phyloP scores from a whole-genome alignment of 1,284 basidiomycete genomes.

The Ceratobasidium sp. region DNA sequence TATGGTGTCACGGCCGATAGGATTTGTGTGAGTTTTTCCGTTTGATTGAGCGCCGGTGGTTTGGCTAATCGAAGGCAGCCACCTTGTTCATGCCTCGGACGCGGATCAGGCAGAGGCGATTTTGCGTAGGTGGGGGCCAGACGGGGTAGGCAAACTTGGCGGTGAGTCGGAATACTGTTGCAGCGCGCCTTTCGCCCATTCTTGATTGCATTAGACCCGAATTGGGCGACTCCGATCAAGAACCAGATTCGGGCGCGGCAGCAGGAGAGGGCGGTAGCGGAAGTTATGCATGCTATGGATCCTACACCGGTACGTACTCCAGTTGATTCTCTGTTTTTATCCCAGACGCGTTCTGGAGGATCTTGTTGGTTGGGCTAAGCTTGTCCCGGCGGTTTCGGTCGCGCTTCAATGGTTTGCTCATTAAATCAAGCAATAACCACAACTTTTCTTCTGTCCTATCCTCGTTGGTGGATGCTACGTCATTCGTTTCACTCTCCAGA shows the following conservation, averaged over 20 bases:
- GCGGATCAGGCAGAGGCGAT: conserved; percentile 92
- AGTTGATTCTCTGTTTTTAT: neutral
- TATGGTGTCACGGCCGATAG: conserved; percentile 85
- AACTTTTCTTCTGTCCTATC: neutral
- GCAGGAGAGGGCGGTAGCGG: conserved; percentile 85
- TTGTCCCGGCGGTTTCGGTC: neutral
- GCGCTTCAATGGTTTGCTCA: neutral
- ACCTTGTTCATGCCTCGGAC: conserved; percentile 94
- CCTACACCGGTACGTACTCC: conserved; percentile 48
- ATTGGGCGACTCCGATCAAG: conserved; percentile 93
- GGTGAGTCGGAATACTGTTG: conserved; percentile 65
- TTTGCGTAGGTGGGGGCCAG: conserved; percentile 89
- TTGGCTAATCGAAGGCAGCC: conserved; percentile 63
- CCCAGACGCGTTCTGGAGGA: neutral
- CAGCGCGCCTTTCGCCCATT: conserved; percentile 46
- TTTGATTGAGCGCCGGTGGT: neutral
- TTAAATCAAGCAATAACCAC: neutral
- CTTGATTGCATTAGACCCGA: conserved; percentile 71
- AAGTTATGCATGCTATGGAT: conserved; percentile 62
- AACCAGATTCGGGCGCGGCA: conserved; percentile 78
- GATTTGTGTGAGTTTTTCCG: conserved; percentile 76
- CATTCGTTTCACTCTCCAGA: neutral
- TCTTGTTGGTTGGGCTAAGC: neutral
- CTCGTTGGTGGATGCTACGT: neutral
- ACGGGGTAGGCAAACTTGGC: conserved; percentile 91